Percentiles rank a stretch among this genome's conserved stretches.
Evolutionary conservation across 352 stramenopile genomes (phyloP).

Genomic region (Phytophthora crassamura): DNA sequence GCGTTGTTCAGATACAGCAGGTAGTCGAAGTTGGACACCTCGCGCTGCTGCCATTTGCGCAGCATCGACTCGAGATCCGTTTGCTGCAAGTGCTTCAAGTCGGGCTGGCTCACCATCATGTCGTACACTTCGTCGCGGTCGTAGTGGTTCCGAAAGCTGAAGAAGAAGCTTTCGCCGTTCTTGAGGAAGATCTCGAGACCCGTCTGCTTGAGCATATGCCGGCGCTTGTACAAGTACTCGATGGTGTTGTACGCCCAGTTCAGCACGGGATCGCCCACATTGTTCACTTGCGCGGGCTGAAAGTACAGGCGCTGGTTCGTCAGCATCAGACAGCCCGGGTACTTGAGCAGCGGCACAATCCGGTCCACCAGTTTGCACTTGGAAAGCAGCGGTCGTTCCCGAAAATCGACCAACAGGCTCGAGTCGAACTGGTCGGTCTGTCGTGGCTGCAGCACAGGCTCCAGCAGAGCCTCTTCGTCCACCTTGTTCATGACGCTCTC

Average conservation of each 20-base stretch:
- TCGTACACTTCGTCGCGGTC: slow-evolving; percentile 88
- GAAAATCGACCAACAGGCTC: slow-evolving; percentile 90
- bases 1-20: slow-evolving; percentile 90
- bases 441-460: slow-evolving; percentile 71
- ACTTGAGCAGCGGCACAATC: slow-evolving; percentile 92
- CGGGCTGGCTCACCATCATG: slow-evolving; percentile 82
- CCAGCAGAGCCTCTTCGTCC: slow-evolving; percentile 83
- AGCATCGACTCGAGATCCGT: slow-evolving; percentile 81
- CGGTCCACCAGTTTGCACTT: slow-evolving; percentile 85
- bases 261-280: slow-evolving; percentile 89
- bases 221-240: slow-evolving; percentile 85
- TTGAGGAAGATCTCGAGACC: slow-evolving; percentile 88
- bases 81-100: slow-evolving; percentile 65
- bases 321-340: slow-evolving; percentile 93
- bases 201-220: slow-evolving; percentile 91
- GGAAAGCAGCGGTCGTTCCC: slow-evolving; percentile 79
- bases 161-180: slow-evolving; percentile 78
- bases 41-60: slow-evolving; percentile 80
- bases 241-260: slow-evolving; percentile 87
- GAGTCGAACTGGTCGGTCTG: slow-evolving; percentile 90
- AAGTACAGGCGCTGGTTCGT: slow-evolving; percentile 92
- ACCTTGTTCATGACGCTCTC: slow-evolving; percentile 85
- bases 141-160: slow-evolving; percentile 73
- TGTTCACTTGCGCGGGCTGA: slow-evolving; percentile 92
- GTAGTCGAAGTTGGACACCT: slow-evolving; percentile 97